Evolutionary conservation across 2,329 filamentous ascomycete genomes (phyloP), one percentile per base, ranked within the genome.

Genomic region (Stromatinia cepivora): DNA sequence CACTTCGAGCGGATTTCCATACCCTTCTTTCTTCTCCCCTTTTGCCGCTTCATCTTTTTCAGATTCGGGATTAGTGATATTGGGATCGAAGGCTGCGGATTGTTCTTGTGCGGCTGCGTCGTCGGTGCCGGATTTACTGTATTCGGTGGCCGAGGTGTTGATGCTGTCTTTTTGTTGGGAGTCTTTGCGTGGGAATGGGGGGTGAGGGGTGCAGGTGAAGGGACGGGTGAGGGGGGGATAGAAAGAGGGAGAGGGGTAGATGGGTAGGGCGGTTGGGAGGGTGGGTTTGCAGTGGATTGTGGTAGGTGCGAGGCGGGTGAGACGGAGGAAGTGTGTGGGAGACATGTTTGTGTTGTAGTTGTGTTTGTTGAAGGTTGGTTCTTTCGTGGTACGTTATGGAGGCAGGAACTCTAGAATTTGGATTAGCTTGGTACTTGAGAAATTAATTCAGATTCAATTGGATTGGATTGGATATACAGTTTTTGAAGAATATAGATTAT

Each of bases 31-130:
- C 4, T 28, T 17, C 0, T 9, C 9, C n/a, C 65, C 65, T 6
- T 45, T 61, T 9, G 77, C 80, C 11, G 82, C 82, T 42, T 79
- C 74, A 8, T 80, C 72, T 73, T 81, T 85, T 79, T 88, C 86
- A 31, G 80, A 76, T 77, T 93, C 72, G 20, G 62, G 72, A 31
- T 57, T 69, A 0, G 71, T 71, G 22, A 50, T 68, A 1, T 20
- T 46, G 9, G 88, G 87, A 77, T 92, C 85, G 79, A 92, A 96
- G 0, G 93, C 90, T 0, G 88, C 85, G 54, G 88, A 83, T 4
- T 82, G 78, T 69, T 85, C 81, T 42, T 84, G 81, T 0, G 85
- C 83, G 0, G 88, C 84, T 17, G 81, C 80, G 56, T 86, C 83
- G 58, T 88, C 92, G 0, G 86, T 87, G 4, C 87, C 90, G 63